Percentiles rank a stretch among this genome's conserved stretches.
These are phyloP conservation scores for Xylaria palmicola DNA, from an alignment of 495 filamentous ascomycete species.

Conservation along the genomic window DNA sequence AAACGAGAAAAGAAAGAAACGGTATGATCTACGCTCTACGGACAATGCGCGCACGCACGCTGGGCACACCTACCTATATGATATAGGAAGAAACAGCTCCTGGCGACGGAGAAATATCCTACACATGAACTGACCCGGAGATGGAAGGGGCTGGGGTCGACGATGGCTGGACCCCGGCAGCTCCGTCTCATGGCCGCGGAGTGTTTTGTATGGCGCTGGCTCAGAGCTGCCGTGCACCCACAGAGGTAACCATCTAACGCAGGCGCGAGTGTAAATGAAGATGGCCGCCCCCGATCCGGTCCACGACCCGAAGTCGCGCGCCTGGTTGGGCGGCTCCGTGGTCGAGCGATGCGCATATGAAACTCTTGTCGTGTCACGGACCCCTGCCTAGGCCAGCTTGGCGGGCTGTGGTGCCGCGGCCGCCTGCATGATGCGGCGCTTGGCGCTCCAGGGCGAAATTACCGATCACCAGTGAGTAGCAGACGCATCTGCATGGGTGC, in stretches of 20 bases:
- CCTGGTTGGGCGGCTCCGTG: neutral
- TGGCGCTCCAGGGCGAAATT: conserved; percentile 6
- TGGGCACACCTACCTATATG: neutral
- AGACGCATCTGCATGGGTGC: no score
- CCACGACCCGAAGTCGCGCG: neutral
- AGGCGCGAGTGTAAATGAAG: conserved; percentile 3
- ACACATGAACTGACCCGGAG: no score
- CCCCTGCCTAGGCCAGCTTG: conserved; percentile 9
- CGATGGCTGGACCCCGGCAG: neutral
- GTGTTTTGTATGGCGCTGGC: conserved; percentile 5
- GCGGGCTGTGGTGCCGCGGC: neutral
- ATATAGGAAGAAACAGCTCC: neutral
- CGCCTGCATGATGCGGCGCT: neutral
- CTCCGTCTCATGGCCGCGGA: neutral
- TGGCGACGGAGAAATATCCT: neutral
- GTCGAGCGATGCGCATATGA: neutral
- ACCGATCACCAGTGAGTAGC: no score
- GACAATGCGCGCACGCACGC: neutral
- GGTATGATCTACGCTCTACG: neutral
- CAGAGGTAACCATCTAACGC: neutral
- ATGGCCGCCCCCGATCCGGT: neutral
- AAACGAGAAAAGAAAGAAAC: conserved; percentile 12
- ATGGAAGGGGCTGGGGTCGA: neutral
- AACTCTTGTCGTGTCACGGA: neutral
- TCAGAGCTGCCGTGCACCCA: neutral